These are phyloP conservation scores for Serendipita vermifera DNA, from an alignment of 768 basidiomycete genomes.

Conservation along the genomic window DNA sequence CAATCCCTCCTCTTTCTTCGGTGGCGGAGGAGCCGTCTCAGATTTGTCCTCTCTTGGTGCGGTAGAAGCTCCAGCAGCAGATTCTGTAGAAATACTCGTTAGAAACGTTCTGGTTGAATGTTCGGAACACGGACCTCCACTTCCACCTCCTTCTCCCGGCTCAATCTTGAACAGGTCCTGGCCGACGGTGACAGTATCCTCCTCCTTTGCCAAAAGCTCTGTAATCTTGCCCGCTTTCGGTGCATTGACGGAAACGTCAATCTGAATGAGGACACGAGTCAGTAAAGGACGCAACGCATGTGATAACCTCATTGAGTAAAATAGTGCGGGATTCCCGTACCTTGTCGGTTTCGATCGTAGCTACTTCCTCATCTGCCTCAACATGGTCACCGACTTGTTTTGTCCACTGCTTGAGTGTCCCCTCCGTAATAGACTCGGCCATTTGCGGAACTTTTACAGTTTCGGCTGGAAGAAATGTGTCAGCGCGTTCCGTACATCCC, in stretches of 20 bases:
- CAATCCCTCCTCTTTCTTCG: constrained; percentile 11
- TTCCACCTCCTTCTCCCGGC: constrained; percentile 50
- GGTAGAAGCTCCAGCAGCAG: constrained; percentile 13
- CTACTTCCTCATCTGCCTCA: constrained; percentile 86
- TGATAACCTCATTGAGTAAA: neutral
- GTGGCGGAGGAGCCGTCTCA: neutral
- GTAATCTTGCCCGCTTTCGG: constrained; percentile 77
- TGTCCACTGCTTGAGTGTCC: constrained; percentile 86
- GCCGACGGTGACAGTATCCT: constrained; percentile 88
- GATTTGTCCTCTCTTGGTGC: constrained; percentile 18
- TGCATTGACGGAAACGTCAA: constrained; percentile 94
- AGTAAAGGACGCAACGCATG: neutral
- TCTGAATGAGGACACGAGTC: constrained; percentile 34
- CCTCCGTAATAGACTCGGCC: constrained; percentile 97
- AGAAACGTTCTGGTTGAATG: no score
- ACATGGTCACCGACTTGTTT: constrained; percentile 90
- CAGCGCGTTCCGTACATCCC: neutral
- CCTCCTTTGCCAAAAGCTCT: constrained; percentile 76
- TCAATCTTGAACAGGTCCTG: constrained; percentile 91
- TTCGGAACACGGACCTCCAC: no score
- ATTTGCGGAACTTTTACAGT: constrained; percentile 93
- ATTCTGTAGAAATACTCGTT: no score
- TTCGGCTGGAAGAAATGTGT: constrained; percentile 38
- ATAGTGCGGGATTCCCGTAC: constrained; percentile 29
- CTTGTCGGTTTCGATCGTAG: constrained; percentile 98